phyloP scores from a whole-genome alignment of 1,284 basidiomycete species.

The Salmacisia buchloeana region DNA sequence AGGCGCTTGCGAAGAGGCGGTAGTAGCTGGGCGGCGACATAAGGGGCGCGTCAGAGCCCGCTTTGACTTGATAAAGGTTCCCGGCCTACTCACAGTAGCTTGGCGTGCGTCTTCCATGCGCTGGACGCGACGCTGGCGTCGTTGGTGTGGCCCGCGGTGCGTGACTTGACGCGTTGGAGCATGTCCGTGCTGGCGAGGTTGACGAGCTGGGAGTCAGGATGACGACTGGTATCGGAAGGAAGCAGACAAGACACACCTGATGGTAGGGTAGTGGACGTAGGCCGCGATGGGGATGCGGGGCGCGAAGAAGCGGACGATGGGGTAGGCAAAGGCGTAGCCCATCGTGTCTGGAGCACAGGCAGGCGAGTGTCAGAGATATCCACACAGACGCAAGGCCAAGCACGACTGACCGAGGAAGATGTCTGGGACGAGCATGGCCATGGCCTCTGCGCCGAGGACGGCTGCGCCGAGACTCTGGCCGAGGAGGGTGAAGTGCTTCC shows the following conservation, averaged over 20 bases:
- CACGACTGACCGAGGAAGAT: conserved; percentile 71
- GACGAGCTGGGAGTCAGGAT: not conserved
- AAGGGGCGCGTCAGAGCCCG: not conserved
- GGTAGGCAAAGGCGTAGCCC: conserved; percentile 94
- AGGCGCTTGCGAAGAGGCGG: conserved; percentile 74
- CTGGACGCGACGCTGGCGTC: conserved; percentile 58
- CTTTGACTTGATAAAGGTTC: not conserved
- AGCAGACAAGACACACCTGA: conserved; percentile 50
- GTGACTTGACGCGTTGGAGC: conserved; percentile 70
- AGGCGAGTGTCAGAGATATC: not conserved
- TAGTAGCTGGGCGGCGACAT: conserved; percentile 79
- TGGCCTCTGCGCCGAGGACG: conserved; percentile 73
- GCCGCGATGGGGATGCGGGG: conserved; percentile 69
- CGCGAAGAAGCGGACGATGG: conserved; percentile 62
- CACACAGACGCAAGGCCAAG: not conserved
- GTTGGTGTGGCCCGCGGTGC: conserved; percentile 64
- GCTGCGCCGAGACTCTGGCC: conserved; percentile 87
- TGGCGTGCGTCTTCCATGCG: conserved; percentile 60
- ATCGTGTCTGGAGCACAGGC: conserved; percentile 72
- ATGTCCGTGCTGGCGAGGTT: conserved; percentile 65
- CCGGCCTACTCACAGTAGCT: conserved; percentile 62
- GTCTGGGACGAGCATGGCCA: conserved; percentile 69
- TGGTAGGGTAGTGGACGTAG: conserved; percentile 94
- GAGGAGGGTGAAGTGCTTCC: conserved; percentile 81
- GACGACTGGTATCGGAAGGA: not conserved